Evolutionary conservation across 805 yeast genomes (phyloP).

Genomic region (Cyberlindnera subsufficiens): DNA sequence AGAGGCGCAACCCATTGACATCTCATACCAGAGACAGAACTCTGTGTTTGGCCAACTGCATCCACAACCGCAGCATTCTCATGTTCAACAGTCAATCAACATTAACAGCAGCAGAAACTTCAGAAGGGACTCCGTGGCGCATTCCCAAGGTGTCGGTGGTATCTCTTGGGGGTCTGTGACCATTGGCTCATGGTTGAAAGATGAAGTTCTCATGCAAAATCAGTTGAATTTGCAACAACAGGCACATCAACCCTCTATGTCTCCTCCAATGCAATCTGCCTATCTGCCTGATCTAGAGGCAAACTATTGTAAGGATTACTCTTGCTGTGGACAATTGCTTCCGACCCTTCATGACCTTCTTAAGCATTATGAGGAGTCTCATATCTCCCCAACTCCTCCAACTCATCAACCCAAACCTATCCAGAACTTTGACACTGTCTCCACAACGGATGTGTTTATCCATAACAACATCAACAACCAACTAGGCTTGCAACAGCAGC

Average conservation of each 20-base stretch:
- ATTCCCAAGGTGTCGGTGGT: slow-evolving; percentile 97
- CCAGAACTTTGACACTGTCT: slow-evolving; percentile 78
- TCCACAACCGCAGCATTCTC: slow-evolving; percentile 7
- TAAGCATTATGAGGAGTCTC: slow-evolving; percentile 95
- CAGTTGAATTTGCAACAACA: slow-evolving; percentile 9
- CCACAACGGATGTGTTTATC: slow-evolving; percentile 88
- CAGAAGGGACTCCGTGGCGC: slow-evolving; percentile 88
- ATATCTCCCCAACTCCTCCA: slow-evolving; percentile 62
- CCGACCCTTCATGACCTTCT: slow-evolving; percentile 92
- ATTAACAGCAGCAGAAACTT: slow-evolving; percentile 37
- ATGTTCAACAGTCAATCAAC: slow-evolving; percentile 16
- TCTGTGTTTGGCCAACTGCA: slow-evolving; percentile 10
- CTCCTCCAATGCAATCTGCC: slow-evolving; percentile 65
- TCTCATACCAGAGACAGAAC: slow-evolving; percentile 16
- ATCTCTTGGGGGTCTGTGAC: slow-evolving; percentile 95
- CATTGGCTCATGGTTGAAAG: slow-evolving; percentile 93
- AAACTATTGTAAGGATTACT: slow-evolving; percentile 92
- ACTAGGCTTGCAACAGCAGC: slow-evolving; percentile 14
- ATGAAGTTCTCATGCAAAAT: slow-evolving; percentile 69
- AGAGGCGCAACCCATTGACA: slow-evolving; percentile 16
- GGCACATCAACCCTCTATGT: slow-evolving; percentile 25
- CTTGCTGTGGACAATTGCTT: slow-evolving; percentile 88
- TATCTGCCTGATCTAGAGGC: slow-evolving; percentile 92
- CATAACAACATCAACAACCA: slow-evolving; percentile 24
- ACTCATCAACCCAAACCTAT: slow-evolving; percentile 40